phyloP scores from a whole-genome alignment of 176 grass and related monocot species.

The Oryza glumipatula region DNA sequence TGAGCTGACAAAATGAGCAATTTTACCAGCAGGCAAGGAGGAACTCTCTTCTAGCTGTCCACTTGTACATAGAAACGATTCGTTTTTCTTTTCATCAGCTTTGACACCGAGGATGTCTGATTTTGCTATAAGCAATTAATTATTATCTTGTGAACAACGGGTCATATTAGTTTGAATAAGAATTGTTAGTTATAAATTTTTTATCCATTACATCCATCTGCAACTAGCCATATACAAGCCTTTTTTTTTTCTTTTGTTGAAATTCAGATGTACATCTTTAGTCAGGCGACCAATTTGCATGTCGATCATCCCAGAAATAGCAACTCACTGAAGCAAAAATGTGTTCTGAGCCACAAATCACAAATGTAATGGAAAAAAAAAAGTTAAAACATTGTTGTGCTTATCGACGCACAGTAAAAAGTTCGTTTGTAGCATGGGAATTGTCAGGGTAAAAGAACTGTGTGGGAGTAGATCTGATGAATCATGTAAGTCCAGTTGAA shows the following conservation, averaged over 20 bases:
- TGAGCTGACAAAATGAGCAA: not conserved
- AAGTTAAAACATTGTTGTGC: no score
- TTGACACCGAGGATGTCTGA: not conserved
- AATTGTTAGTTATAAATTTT: not conserved
- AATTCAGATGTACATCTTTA: not conserved
- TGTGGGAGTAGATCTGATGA: no score
- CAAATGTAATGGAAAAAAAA: no score
- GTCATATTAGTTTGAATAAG: not conserved
- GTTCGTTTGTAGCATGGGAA: no score
- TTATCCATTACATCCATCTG: not conserved
- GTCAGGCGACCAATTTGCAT: not conserved
- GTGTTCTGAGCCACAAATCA: no score
- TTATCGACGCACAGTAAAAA: no score
- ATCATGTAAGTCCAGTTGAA: no score
- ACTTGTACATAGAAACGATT: conserved; percentile 51
- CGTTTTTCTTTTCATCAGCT: not conserved
- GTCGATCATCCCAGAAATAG: not conserved
- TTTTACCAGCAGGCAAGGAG: conserved; percentile 4
- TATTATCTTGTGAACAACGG: not conserved
- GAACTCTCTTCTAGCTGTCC: not conserved
- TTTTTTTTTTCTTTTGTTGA: not conserved
- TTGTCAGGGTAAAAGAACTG: no score
- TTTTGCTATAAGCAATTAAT: not conserved
- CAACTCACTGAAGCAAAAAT: not conserved
- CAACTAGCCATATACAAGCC: not conserved